Evolutionary conservation across 1,139 yeast genomes (phyloP).

Genomic region (Nematodospora anomalae): DNA sequence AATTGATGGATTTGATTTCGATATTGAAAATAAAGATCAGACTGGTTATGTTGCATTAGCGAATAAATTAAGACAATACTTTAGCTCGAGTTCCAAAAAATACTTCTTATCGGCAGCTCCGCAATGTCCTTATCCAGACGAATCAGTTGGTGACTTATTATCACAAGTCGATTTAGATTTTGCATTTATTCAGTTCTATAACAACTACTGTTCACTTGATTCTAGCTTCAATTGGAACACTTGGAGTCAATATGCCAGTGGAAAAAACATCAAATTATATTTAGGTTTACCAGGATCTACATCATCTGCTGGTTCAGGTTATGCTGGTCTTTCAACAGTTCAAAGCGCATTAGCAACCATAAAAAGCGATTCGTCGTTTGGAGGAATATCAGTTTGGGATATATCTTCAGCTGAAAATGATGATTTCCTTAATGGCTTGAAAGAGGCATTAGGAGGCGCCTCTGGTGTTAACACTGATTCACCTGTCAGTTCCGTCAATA

Average conservation of each 20-base stretch:
- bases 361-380: constrained; percentile 21
- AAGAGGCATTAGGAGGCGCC: constrained; percentile 10
- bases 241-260: constrained; percentile 26
- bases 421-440: constrained; percentile 9
- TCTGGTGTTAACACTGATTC: too few species aligned
- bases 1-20: constrained; percentile 43
- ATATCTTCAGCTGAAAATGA: constrained; percentile 21
- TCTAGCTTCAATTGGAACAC: constrained; percentile 25
- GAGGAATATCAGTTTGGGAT: constrained; percentile 32
- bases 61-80: constrained; percentile 55
- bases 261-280: constrained; percentile 25
- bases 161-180: constrained; percentile 65
- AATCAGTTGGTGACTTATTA: constrained; percentile 65
- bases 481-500: too few species aligned
- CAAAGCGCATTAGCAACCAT: constrained; percentile 16
- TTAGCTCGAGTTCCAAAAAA: constrained; percentile 46
- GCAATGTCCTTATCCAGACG: constrained; percentile 88
- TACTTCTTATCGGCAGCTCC: constrained; percentile 89
- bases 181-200: constrained; percentile 86
- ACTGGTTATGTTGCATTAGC: constrained; percentile 62
- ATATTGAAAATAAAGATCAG: constrained; percentile 38
- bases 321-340: constrained; percentile 18
- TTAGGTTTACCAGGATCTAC: constrained; percentile 31
- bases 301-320: constrained; percentile 24
- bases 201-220: constrained; percentile 67